These are phyloP conservation scores for Cephalotrichum gorgonifer DNA, from an alignment of 2,329 filamentous ascomycete genomes.

Conservation along the genomic window DNA sequence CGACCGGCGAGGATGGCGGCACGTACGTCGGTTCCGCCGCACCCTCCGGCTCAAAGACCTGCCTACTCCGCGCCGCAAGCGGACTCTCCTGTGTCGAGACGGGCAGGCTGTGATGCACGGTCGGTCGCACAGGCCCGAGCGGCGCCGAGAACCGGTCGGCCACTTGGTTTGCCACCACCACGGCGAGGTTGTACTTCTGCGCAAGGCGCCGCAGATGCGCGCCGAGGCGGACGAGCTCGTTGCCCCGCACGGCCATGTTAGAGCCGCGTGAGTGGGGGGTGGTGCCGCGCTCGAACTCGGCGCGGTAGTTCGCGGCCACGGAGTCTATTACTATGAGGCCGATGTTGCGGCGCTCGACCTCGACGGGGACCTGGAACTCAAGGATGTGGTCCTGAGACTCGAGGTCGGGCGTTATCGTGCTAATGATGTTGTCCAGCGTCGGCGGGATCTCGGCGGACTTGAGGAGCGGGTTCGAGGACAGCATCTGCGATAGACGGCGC, in stretches of 20 bases:
- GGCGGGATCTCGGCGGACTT: slow-evolving; percentile 27
- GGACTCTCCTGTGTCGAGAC: slow-evolving; percentile 33
- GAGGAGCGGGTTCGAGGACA: slow-evolving; percentile 55
- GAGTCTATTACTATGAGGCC: slow-evolving; percentile 84
- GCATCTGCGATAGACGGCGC: slow-evolving; percentile 68
- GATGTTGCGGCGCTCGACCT: slow-evolving; percentile 63
- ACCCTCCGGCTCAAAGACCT: slow-evolving; percentile 11
- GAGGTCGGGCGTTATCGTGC: slow-evolving; percentile 76
- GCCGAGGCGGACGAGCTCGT: slow-evolving; percentile 68
- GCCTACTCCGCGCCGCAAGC: slow-evolving; percentile 34
- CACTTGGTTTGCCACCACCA: slow-evolving; percentile 93
- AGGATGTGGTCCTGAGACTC: slow-evolving; percentile 95
- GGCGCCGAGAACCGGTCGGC: slow-evolving; percentile 63
- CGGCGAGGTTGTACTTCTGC: slow-evolving; percentile 60
- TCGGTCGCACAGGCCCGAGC: slow-evolving; percentile 10
- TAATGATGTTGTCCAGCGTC: slow-evolving; percentile 66
- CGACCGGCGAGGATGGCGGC: slow-evolving; percentile 25
- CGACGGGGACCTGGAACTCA: slow-evolving; percentile 81
- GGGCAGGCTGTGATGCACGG: slow-evolving; percentile 4
- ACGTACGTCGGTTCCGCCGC: slow-evolving; percentile 32
- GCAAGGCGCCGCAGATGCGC: slow-evolving; percentile 68
- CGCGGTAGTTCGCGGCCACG: slow-evolving; percentile 90
- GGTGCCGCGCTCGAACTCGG: slow-evolving; percentile 62
- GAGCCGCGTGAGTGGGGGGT: slow-evolving; percentile 27
- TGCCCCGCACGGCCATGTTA: slow-evolving; percentile 65